Evolutionary conservation across 2,329 filamentous ascomycete genomes (phyloP), one percentile per base, ranked within the genome.

Genomic region (Apiospora marii): DNA sequence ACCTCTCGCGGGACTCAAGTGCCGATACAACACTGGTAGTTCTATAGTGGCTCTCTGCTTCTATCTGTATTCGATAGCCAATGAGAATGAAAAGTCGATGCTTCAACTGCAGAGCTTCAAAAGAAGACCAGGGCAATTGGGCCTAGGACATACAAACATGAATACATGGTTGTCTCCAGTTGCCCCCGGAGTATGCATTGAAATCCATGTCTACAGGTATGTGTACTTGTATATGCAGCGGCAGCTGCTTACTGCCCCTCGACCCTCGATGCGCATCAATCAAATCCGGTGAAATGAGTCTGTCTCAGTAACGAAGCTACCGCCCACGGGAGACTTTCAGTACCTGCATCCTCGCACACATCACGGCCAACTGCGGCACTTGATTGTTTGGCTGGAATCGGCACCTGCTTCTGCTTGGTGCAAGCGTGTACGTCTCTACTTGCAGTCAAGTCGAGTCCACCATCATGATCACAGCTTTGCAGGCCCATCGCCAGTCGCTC

Each of bases 211-310:
- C 13, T 61, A 37, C 5, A 37, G 37, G 37, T 37, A 37, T n/a
- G 22, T 22, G 30, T 37, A 37, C 30, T 10, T 10, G 34, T 64
- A n/a, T 64, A n/a, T 64, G 58, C 34, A 64, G 34, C 37, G 19
- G 8, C 30, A 34, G 16, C 53, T 61, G 53, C 53, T 37, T 30
- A 61, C 58, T 64, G 34, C 58, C 58, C 34, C 3, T 34, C 34
- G 58, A 64, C 58, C 34, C 3, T 34, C 34, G 58, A 64, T 64
- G 58, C 58, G 58, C 58, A 64, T 64, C 58, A 64, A 64, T 64
- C 58, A 64, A 37, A 41, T 14, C 37, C 58, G 58, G 58, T n/a
- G 34, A 64, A 41, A 41, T 64, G 34, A 41, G 34, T 41, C 19
- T 64, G 58, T 41, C 58, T 64, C 58, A 37, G 58, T 22, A n/a